Evolutionary conservation across 116 monocot species (phyloP), one percentile per base, ranked within the genome.

Genomic region (Zostera marina): DNA sequence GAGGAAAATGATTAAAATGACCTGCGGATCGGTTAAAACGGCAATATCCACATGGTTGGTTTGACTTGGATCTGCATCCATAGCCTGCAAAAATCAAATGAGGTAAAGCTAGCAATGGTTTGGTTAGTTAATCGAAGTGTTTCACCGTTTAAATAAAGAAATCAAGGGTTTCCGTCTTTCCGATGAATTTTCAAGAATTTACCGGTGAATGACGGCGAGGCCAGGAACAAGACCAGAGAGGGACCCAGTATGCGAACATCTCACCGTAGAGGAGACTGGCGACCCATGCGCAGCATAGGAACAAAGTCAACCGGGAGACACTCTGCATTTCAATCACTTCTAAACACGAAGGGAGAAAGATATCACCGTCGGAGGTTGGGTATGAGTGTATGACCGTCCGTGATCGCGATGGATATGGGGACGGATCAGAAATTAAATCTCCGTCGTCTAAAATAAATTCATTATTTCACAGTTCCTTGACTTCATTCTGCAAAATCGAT

Each of bases 21-120:
- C 92, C 92, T 94, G 84, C 23, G 84, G 81, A 70, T 94, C 88
- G 13, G 93, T 81, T 13, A 94, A 15, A 14, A 88, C 79, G 49
- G 81, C 93, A 66, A 94, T 63, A 61, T 82, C 79, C 49, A 73
- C 65, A 42, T 58, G 77, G 58, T 53, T 54, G 32, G 52, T 46
- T 56, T 41, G 26, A 53, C 56, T 69, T n/a, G 14, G 22, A 7
- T 12, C 16, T 43, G 2, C 11, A 46, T 1, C 41, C 54, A 41
- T 53, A 8, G 13, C 46, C 84, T 81, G 76, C 65, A 52, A 23
- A 66, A 71, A 14, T 43, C 70, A 59, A 17, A 10, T 20, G 0
- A 9, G 7, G 7, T 49, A 47, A 47, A 47, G 47, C n/a, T n/a
- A n/a, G n/a, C n/a, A n/a, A n/a, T n/a, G n/a, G n/a, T n/a, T n/a